Percentiles rank a stretch among this genome's conserved stretches.
Evolutionary conservation across 2,329 filamentous ascomycete species (phyloP).

Genomic region (Microdochium bolleyi): DNA sequence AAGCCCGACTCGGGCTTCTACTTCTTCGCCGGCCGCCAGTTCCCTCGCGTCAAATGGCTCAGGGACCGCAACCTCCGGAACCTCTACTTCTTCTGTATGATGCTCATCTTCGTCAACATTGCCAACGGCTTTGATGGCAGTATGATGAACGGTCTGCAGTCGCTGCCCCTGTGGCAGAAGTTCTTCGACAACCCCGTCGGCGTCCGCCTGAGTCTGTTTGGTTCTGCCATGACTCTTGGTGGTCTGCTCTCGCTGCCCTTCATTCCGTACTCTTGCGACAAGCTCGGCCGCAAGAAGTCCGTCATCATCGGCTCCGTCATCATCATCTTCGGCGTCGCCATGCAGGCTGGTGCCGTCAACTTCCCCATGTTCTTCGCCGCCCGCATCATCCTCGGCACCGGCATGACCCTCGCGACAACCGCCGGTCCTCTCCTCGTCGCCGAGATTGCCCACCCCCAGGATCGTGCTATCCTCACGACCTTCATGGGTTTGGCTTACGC

Average conservation of each 20-base stretch:
- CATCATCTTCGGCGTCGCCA: slow-evolving; percentile 14
- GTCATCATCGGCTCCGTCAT: slow-evolving; percentile 19
- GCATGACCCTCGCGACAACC: slow-evolving; percentile 16
- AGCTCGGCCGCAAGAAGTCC: slow-evolving; percentile 22
- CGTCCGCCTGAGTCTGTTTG: slow-evolving; percentile 15
- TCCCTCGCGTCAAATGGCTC: slow-evolving; percentile 9
- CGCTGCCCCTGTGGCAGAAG: slow-evolving; percentile 19
- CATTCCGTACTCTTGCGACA: slow-evolving; percentile 21
- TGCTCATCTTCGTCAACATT: slow-evolving; percentile 10
- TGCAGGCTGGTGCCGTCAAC: slow-evolving; percentile 11
- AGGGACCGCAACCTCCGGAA: slow-evolving; percentile 3
- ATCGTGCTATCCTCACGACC: slow-evolving; percentile 21
- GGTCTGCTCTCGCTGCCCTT: slow-evolving; percentile 19
- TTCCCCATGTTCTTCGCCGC: slow-evolving; percentile 24
- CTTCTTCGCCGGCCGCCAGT: not conserved
- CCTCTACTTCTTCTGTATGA: slow-evolving; percentile 3
- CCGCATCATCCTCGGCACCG: slow-evolving; percentile 23
- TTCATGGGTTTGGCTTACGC: slow-evolving; percentile 16
- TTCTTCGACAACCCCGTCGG: slow-evolving; percentile 21
- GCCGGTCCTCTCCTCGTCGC: slow-evolving; percentile 24
- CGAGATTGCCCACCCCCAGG: slow-evolving; percentile 25
- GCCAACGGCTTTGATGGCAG: slow-evolving; percentile 30
- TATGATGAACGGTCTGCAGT: slow-evolving; percentile 28
- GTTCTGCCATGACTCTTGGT: slow-evolving; percentile 19
- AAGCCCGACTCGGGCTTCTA: not conserved